Evolutionary conservation across 1,284 basidiomycete species (phyloP).

Genomic region (Apiotrichum gracile): DNA sequence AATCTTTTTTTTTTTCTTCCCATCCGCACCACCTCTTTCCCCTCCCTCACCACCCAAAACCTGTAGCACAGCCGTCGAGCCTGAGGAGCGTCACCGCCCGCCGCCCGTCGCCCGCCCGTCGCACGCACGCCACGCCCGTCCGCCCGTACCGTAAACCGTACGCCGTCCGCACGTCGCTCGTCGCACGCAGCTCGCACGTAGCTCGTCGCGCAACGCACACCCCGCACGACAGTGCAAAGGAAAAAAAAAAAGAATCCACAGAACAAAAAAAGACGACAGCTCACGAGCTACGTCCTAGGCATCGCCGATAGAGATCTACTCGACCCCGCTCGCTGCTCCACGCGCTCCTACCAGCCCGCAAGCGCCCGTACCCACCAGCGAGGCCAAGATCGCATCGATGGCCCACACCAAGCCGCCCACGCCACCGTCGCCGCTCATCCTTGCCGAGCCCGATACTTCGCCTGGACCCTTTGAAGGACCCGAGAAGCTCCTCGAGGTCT

Average conservation of each 20-base stretch:
- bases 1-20: too few relatives aligned
- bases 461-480: conserved; percentile 53
- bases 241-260: too few relatives aligned
- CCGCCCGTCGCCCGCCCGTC: conserved; percentile 2
- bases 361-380: not conserved
- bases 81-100: not conserved
- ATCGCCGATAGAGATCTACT: too few relatives aligned
- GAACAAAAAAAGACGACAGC: too few relatives aligned
- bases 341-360: not conserved
- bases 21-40: too few relatives aligned
- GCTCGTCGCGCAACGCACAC: not conserved
- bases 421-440: conserved; percentile 18
- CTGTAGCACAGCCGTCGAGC: conserved; percentile 1
- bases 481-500: conserved; percentile 96
- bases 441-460: conserved; percentile 24
- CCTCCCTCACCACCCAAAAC: not conserved
- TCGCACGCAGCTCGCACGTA: conserved; percentile 2
- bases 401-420: conserved; percentile 11
- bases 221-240: not conserved
- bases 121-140: conserved; percentile 5
- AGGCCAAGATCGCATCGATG: conserved; percentile 7
- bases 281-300: too few relatives aligned
- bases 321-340: not conserved
- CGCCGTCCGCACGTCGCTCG: conserved; percentile 4
- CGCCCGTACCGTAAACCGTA: not conserved